Evolutionary conservation across 2,329 filamentous ascomycete genomes (phyloP).

Genomic region (Didymella lethalis): DNA sequence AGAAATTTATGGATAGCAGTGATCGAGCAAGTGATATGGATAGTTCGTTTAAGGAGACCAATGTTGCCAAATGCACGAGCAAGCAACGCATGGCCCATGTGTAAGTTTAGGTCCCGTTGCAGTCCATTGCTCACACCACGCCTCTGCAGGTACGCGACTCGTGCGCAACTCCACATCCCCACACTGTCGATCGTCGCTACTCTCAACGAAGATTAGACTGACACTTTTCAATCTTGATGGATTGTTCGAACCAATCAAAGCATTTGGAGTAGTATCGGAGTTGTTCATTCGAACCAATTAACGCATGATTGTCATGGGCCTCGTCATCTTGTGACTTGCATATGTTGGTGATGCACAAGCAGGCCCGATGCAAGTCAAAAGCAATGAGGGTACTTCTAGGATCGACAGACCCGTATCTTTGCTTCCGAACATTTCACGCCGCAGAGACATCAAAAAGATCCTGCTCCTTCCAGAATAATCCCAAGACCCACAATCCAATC

Average conservation of each 20-base stretch:
- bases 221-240: background rate
- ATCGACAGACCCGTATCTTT: background rate
- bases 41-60: background rate
- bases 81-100: constrained; percentile 12
- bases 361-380: constrained; percentile 13
- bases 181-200: constrained; percentile 11
- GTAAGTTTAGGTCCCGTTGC: constrained; percentile 14
- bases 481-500: background rate
- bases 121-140: constrained; percentile 1
- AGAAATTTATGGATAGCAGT: background rate
- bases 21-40: background rate
- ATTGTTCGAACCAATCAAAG: constrained; percentile 7
- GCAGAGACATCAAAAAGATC: background rate
- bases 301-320: constrained; percentile 7
- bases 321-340: constrained; percentile 10
- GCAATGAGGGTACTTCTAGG: constrained; percentile 4
- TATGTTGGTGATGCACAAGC: constrained; percentile 3
- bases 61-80: background rate
- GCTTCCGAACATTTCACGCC: background rate
- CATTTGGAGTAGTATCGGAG: too few relatives aligned
- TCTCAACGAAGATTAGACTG: constrained; percentile 4
- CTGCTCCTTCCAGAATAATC: background rate
- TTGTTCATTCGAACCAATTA: background rate
- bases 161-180: constrained; percentile 6
- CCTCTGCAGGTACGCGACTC: constrained; percentile 15